These are phyloP conservation scores for Mucuna pruriens DNA, from an alignment of 306 rosid genomes.

Conservation along the genomic window DNA sequence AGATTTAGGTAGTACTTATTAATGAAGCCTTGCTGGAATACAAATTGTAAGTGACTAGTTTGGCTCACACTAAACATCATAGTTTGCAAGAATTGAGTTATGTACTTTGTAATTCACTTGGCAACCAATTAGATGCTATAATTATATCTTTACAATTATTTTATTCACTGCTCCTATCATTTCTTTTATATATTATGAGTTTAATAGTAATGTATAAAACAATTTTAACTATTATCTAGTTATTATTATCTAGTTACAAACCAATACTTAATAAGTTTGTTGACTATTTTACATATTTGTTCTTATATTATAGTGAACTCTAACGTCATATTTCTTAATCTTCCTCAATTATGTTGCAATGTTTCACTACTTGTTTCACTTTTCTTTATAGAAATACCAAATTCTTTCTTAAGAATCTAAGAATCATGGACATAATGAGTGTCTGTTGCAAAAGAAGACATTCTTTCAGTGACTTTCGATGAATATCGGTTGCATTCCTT, in stretches of 20 bases:
- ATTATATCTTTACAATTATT: neutral
- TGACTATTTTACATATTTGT: no score
- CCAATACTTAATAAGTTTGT: no score
- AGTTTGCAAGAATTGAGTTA: neutral
- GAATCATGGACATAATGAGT: neutral
- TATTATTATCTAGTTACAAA: no score
- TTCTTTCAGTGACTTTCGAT: slow-evolving; percentile 22
- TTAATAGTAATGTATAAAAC: no score
- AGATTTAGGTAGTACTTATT: neutral
- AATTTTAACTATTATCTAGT: no score
- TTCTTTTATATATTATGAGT: no score
- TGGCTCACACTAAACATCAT: neutral
- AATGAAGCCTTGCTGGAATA: neutral
- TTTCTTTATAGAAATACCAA: slow-evolving; percentile 43
- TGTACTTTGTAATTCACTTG: neutral
- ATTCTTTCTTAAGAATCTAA: slow-evolving; percentile 29
- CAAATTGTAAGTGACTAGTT: neutral
- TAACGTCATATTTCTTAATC: neutral
- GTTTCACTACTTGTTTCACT: slow-evolving; percentile 42
- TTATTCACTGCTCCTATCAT: neutral
- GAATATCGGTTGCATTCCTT: slow-evolving; percentile 63
- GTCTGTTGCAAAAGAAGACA: no score
- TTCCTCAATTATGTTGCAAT: slow-evolving; percentile 36
- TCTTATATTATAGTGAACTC: neutral
- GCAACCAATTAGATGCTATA: neutral